Base-by-base conservation (phyloP, 257 asterid species). In the Solanum tarijense region DNA sequence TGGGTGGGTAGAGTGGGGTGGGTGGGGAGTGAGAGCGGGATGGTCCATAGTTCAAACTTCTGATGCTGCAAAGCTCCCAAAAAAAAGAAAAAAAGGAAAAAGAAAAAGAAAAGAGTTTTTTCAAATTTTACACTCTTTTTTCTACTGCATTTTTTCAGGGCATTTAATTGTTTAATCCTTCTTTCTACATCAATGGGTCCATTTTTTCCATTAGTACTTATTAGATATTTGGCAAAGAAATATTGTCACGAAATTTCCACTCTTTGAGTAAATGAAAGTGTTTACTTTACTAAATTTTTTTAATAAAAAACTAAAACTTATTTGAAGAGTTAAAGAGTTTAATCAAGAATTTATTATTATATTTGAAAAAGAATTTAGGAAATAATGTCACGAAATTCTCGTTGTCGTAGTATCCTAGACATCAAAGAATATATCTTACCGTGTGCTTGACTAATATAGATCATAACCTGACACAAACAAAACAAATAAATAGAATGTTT, bases 11-110 rank as follows among this genome's bases (percentile, higher is more conserved):
- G 25, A 58, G 25, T 20, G 16, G 86, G 43, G 66, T 66, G 91
- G 75, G 76, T 87, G 35, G 89, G 68, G 94, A 84, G 91, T 89
- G 93, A 91, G 96, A 90, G 98, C 96, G 98, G 96, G 98, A 92
- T 88, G 89, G 87, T 88, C 88, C 91, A 88, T 83, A 86, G 92
- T 94, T 94, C 94, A 94, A 93, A 96, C 91, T 90, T 87, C 88
- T 20, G 34, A 46, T 88, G 52, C 83, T 46, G 18, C 11, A 55
- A 39, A 27, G 5, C 85, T 90, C 85, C 79, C 73, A 89, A 89
- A 84, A 38, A 84, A 84, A 55, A 5, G 8, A 71, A 65, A 73
- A 88, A 86, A 88, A 83, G 86, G 71, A 82, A 88, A 88, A 79
- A 86, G 72, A 68, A 65, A 88, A 79, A 43, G 41, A 23, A 79